phyloP scores from a whole-genome alignment of 768 basidiomycete species.

The Roridomyces roridus region DNA sequence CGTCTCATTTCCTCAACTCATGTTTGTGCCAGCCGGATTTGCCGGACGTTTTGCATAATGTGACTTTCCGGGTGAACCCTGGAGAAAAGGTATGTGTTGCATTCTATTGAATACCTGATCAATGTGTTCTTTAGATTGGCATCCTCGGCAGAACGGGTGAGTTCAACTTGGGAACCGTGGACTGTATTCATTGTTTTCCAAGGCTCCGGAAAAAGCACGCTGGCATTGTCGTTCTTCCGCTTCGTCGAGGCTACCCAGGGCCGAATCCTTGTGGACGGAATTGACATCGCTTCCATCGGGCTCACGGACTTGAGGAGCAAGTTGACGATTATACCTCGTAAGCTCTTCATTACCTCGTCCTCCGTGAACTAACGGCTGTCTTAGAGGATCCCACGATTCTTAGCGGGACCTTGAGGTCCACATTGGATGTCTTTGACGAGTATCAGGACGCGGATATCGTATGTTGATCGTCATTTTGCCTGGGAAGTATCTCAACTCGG shows the following conservation, averaged over 20 bases:
- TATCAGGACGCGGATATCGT: slow-evolving; percentile 73
- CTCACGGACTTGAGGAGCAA: slow-evolving; percentile 81
- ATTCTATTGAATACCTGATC: background rate
- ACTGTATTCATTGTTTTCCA: slow-evolving; percentile 41
- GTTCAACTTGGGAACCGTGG: background rate
- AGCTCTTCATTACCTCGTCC: slow-evolving; percentile 38
- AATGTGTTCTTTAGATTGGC: slow-evolving; percentile 52
- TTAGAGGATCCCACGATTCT: slow-evolving; percentile 78
- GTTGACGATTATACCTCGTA: slow-evolving; percentile 79
- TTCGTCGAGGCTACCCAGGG: slow-evolving; percentile 89
- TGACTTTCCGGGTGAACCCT: slow-evolving; percentile 76
- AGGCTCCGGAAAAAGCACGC: slow-evolving; percentile 79
- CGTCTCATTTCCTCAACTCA: background rate
- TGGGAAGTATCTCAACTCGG: background rate
- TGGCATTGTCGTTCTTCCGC: slow-evolving; percentile 81
- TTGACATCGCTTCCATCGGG: slow-evolving; percentile 82
- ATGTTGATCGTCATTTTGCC: slow-evolving; percentile 28
- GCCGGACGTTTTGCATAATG: slow-evolving; percentile 80
- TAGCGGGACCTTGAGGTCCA: slow-evolving; percentile 71
- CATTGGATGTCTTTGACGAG: slow-evolving; percentile 76
- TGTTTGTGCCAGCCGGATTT: slow-evolving; percentile 69
- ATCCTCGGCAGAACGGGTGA: slow-evolving; percentile 54
- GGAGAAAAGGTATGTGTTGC: slow-evolving; percentile 69
- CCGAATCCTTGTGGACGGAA: slow-evolving; percentile 73
- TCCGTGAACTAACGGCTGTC: background rate